Evolutionary conservation across 2,329 filamentous ascomycete species (phyloP), one percentile per base, ranked within the genome.

Genomic region (Penicillium sp.): DNA sequence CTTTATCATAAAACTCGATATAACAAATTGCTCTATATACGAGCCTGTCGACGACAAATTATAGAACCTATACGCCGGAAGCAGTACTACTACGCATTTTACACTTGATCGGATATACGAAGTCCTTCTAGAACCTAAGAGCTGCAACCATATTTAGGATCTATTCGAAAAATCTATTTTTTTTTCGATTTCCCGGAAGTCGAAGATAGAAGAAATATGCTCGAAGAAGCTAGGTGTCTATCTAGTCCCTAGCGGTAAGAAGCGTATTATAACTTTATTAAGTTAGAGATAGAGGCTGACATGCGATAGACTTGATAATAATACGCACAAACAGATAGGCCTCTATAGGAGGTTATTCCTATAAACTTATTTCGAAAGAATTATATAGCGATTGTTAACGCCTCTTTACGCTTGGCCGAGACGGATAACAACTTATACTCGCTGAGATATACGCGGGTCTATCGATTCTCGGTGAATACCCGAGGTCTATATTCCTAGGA

Each of bases 1-100:
- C 41, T 43, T 43, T 43, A 1, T 43, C 23, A 25, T 43, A 25
- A 43, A 6, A 17, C 21, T 17, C 21, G 41, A 43, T 25, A 13
- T 6, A 25, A 9, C 3, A 0, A 17, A 17, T 0, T 3, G 13
- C 13, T 2, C 41, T 13, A 2, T 6, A 1, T 43, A 4, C 6
- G 23, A 43, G 41, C 41, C 41, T 25, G 4, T 43, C 41, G 21
- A 43, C 21, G 6, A 43, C 0, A 1, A 43, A 17, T 43, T 43
- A 43, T 43, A 15, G 41, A 17, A 1, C 0, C 1, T 2, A 13
- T 43, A 21, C 23, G 41, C 41, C 41, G 41, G 41, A 43, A 25
- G 21, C 7, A 43, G 41, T 7, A 25, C 2, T 23, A 6, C 5
- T 17, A 43, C 13, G 1, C 4, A 43, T 27, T 27, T 43, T 10